phyloP scores from a whole-genome alignment of 2,329 filamentous ascomycete genomes.

The Trichocomaceae sp. region DNA sequence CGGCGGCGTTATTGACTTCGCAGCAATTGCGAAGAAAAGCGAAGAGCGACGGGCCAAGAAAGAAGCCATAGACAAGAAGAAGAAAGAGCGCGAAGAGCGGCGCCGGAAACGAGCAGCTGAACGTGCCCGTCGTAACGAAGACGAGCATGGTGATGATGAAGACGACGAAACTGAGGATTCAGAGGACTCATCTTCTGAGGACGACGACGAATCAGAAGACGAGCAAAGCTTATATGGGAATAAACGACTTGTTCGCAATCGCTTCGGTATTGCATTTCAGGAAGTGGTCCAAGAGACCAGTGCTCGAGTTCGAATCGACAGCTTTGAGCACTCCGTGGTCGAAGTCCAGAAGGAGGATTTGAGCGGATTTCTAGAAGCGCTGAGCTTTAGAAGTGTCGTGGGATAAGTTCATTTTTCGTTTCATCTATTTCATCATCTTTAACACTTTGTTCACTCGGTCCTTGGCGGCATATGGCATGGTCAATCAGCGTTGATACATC shows the following conservation, averaged over 20 bases:
- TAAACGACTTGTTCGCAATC: constrained; percentile 70
- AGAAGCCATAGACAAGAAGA: constrained; percentile 56
- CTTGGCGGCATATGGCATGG: constrained; percentile 1
- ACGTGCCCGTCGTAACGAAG: constrained; percentile 46
- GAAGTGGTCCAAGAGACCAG: constrained; percentile 90
- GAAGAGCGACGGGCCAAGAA: constrained; percentile 56
- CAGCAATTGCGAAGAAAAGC: constrained; percentile 62
- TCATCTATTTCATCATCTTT: background rate
- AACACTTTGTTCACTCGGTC: background rate
- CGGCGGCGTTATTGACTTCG: constrained; percentile 62
- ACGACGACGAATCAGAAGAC: constrained; percentile 50
- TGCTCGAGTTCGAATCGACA: constrained; percentile 83
- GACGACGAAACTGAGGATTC: constrained; percentile 42
- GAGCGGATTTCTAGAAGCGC: constrained; percentile 76
- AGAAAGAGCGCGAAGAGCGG: constrained; percentile 59
- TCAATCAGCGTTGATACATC: constrained; percentile 5
- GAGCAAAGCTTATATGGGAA: constrained; percentile 50
- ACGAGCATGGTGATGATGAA: constrained; percentile 54
- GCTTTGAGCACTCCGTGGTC: constrained; percentile 94
- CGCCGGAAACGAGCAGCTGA: constrained; percentile 51
- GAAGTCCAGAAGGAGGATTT: constrained; percentile 97
- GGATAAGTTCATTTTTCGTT: constrained; percentile 34
- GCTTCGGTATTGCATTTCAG: constrained; percentile 91
- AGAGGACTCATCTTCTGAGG: constrained; percentile 16
- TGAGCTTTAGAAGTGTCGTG: constrained; percentile 85